Conservation (phyloP, 2,329 filamentous ascomycete species). For the Venturiaceae sp. region DNA sequence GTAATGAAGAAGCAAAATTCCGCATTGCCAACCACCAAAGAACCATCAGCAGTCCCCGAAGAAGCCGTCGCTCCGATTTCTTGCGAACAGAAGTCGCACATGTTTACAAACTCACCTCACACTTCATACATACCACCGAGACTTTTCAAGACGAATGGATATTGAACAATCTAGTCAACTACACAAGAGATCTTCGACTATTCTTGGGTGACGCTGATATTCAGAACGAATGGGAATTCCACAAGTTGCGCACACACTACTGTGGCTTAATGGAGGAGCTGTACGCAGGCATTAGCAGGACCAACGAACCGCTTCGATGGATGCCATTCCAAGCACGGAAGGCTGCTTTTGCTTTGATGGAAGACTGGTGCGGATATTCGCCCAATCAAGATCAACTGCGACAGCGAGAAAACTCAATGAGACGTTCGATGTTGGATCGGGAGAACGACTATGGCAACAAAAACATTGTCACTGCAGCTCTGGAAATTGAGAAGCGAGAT, state of each 20-base stretch:
- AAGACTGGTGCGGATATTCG: slow-evolving; percentile 98
- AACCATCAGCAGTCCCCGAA: slow-evolving; percentile 70
- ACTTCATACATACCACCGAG: slow-evolving; percentile 70
- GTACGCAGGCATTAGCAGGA: slow-evolving; percentile 82
- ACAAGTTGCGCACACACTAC: slow-evolving; percentile 84
- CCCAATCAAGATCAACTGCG: slow-evolving; percentile 76
- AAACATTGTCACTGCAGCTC: slow-evolving; percentile 70
- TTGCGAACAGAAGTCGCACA: slow-evolving; percentile 91
- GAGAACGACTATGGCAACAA: slow-evolving; percentile 64
- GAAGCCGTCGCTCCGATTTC: slow-evolving; percentile 56
- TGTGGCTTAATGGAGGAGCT: slow-evolving; percentile 89
- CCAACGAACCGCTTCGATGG: slow-evolving; percentile 79
- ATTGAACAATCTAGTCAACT: slow-evolving; percentile 75
- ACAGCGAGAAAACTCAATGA: slow-evolving; percentile 76
- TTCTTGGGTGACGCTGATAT: slow-evolving; percentile 94
- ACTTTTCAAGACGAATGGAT: slow-evolving; percentile 86
- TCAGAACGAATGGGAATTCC: slow-evolving; percentile 89
- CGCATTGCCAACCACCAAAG: slow-evolving; percentile 70
- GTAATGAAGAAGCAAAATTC: slow-evolving; percentile 79
- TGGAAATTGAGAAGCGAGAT: slow-evolving; percentile 95
- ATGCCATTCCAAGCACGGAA: slow-evolving; percentile 96
- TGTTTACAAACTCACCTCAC: slow-evolving; percentile 87
- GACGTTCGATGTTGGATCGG: slow-evolving; percentile 72
- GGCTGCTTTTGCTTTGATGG: slow-evolving; percentile 92
- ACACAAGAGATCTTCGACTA: slow-evolving; percentile 84